Evolutionary conservation across 768 basidiomycete species (phyloP).

Genomic region (Naganishia randhawae): DNA sequence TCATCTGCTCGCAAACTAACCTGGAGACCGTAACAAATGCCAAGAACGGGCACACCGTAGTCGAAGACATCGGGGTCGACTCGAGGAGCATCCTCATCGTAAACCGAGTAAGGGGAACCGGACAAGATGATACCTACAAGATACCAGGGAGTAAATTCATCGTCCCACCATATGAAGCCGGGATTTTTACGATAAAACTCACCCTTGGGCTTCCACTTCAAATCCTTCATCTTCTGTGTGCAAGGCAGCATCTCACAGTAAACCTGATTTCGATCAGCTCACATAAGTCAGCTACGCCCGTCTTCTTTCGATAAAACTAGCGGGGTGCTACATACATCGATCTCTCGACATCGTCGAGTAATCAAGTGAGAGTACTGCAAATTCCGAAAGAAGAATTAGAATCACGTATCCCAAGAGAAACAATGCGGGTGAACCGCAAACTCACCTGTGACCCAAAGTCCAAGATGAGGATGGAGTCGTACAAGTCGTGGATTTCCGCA

Average conservation of each 20-base stretch:
- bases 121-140: conserved; percentile 85
- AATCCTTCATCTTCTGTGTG: conserved; percentile 79
- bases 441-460: conserved; percentile 94
- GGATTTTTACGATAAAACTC: not conserved
- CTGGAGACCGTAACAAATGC: conserved; percentile 96
- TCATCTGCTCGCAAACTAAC: conserved; percentile 53
- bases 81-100: conserved; percentile 85
- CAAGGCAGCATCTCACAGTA: conserved; percentile 98
- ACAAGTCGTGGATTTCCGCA: conserved; percentile 82
- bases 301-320: not conserved
- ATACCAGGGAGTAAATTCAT: not conserved
- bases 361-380: conserved; percentile 94
- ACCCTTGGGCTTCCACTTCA: conserved; percentile 95
- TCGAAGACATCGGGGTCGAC: conserved; percentile 88
- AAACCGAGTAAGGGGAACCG: conserved; percentile 97
- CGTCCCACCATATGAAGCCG: not conserved
- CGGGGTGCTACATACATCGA: conserved; percentile 61
- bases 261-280: conserved; percentile 35
- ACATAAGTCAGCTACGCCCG: not conserved
- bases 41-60: conserved; percentile 77
- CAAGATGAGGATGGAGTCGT: conserved; percentile 90
- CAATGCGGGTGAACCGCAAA: conserved; percentile 1
- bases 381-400: not conserved
- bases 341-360: conserved; percentile 92
- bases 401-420: not conserved